Evolutionary conservation across 805 yeast species (phyloP).

Genomic region (Saccharomycopsis malanga): DNA sequence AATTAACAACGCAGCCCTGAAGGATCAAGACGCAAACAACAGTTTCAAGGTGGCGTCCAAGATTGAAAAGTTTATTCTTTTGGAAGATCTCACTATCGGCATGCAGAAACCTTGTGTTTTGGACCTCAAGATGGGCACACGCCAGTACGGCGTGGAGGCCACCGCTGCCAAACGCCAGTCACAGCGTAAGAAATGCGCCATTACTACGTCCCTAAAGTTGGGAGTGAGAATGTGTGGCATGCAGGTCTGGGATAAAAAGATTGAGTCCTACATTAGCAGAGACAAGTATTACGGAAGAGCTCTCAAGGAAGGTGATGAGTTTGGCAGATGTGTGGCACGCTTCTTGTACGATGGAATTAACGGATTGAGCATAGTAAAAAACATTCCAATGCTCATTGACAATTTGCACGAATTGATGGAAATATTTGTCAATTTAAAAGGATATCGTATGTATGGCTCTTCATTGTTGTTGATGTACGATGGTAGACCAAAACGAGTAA

Average conservation of each 20-base stretch:
- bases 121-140: slow-evolving; percentile 95
- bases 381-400: slow-evolving; percentile 59
- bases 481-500: slow-evolving; percentile 42
- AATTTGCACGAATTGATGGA: slow-evolving; percentile 51
- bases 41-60: slow-evolving; percentile 25
- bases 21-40: background rate
- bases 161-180: slow-evolving; percentile 60
- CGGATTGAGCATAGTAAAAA: slow-evolving; percentile 50
- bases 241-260: slow-evolving; percentile 63
- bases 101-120: slow-evolving; percentile 83
- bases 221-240: slow-evolving; percentile 96
- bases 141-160: slow-evolving; percentile 98
- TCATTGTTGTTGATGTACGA: slow-evolving; percentile 86
- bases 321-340: slow-evolving; percentile 64
- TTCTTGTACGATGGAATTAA: slow-evolving; percentile 73
- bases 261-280: slow-evolving; percentile 48
- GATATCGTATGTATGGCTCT: slow-evolving; percentile 89
- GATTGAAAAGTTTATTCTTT: slow-evolving; percentile 72
- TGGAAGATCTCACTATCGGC: slow-evolving; percentile 86
- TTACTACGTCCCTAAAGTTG: slow-evolving; percentile 70
- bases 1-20: background rate
- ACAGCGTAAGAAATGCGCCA: slow-evolving; percentile 72
- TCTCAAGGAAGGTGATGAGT: slow-evolving; percentile 63
- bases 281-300: slow-evolving; percentile 93
- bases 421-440: slow-evolving; percentile 50